Evolutionary conservation across 2,329 filamentous ascomycete species (phyloP).

Genomic region (Microsporum ferrugineum): DNA sequence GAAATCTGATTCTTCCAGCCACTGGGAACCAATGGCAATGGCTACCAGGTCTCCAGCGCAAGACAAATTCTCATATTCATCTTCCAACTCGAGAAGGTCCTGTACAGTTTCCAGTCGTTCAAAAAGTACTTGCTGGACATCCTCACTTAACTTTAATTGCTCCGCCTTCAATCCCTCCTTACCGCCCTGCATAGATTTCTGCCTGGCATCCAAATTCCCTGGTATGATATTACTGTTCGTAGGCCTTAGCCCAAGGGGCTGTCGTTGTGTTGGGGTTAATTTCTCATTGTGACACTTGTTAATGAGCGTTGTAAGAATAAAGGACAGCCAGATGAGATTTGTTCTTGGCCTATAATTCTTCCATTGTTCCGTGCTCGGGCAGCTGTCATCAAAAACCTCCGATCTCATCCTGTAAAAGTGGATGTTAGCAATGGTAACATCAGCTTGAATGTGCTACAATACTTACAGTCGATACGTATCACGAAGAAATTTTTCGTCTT

Average conservation of each 20-base stretch:
- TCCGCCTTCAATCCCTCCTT: not conserved
- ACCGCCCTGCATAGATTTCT: conserved; percentile 9
- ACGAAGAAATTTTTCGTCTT: conserved; percentile 31
- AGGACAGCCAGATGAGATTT: conserved; percentile 54
- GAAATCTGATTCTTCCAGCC: conserved; percentile 32
- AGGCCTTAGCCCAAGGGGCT: conserved; percentile 25
- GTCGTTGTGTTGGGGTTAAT: conserved; percentile 14
- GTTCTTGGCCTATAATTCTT: conserved; percentile 46
- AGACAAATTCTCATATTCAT: conserved; percentile 32
- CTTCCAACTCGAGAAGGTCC: conserved; percentile 28
- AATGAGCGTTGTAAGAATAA: conserved; percentile 47
- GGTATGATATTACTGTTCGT: conserved; percentile 18
- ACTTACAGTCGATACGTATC: conserved; percentile 35
- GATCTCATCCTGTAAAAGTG: conserved; percentile 27
- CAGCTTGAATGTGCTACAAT: not conserved
- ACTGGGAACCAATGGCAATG: conserved; percentile 33
- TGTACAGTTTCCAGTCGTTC: conserved; percentile 25
- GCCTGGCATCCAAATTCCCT: not conserved
- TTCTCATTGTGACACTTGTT: conserved; percentile 24
- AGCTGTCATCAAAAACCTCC: conserved; percentile 33
- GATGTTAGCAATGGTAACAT: not conserved
- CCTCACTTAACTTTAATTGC: not conserved
- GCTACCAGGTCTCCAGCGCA: conserved; percentile 35
- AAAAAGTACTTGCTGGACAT: conserved; percentile 22
- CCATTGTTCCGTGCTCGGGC: conserved; percentile 37